Evolutionary conservation across 345 rosid genomes (phyloP), one percentile per base, ranked within the genome.

Genomic region (Arabidopsis arenosa): DNA sequence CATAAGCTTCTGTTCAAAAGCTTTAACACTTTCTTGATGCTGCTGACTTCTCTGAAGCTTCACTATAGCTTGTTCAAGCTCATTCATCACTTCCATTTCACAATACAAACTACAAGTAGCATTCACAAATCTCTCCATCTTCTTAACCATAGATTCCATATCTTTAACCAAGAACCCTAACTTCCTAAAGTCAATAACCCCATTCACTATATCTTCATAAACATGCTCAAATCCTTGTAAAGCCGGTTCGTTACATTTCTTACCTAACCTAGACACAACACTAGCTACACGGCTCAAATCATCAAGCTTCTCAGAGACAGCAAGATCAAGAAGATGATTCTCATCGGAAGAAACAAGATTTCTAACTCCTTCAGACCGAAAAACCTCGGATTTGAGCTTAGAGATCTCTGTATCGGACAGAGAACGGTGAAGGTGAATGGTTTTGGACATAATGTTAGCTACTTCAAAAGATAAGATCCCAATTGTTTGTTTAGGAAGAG

Each of bases 151-250:
- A 36, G 84, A 83, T 9, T 92, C 97, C 99, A 94, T 94, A 78
- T 94, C 93, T 76, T 88, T 94, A 12, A 94, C 99, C 59, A 94
- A 73, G 75, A 92, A 90, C 45, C 96, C 93, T 77, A 94, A 80
- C 33, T 86, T 91, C 82, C 80, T 90, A 36, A 92, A 90, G 82
- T 94, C 88, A 59, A 94, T 94, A 5, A 70, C 87, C n/a, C 97
- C 92, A 68, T 67, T 83, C 23, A 86, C 78, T 41, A 94, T 77
- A 77, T 94, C 99, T 33, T 85, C 92, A 61, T 88, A 94, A 3
- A 94, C 99, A 78, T 94, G 99, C 76, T 94, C 99, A 32, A 94
- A 94, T 9, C 99, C 99, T 78, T 82, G 97, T 65, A 94, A 81
- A 66, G 99, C 97, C 0, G 97, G 93, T 77, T 90, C 97, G 21